Base-by-base conservation (phyloP, 1,139 yeast species). In the Kodamaea alishanica region DNA sequence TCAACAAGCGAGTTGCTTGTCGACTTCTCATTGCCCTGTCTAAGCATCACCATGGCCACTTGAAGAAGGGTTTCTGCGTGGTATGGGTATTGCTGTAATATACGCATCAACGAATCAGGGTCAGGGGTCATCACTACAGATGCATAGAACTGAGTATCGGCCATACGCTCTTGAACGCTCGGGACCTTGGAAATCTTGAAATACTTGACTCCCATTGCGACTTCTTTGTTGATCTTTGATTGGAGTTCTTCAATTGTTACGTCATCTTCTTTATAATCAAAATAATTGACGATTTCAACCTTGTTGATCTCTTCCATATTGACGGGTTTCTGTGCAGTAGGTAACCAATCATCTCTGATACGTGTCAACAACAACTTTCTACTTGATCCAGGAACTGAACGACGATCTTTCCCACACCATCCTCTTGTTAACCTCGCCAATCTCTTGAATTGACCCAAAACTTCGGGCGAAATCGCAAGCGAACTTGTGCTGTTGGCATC, bases 331-430 rank as follows among this genome's bases (percentile, higher is more conserved):
- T 74, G 72, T 12, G 76, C 65, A 0, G 88, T 77, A 1, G 95
- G 95, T 11, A 86, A 60, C 85, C 92, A 87, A 55, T 85, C 94
- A 46, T 85, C 90, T 55, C 84, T 76, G 31, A 88, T 79, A 51
- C 81, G 80, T 0, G 95, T 81, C 42, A 88, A 67, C 8, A 78
- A 67, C 37, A 86, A 61, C 49, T 83, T 83, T 46, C 89, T 70
- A 0, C 81, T 62, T 0, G 87, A 77, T 6, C 94, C 94, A 0
- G 95, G 90, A 5, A 85, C 77, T 8, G 79, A 67, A 37, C 84
- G 63, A 42, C 82, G 78, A 54, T 86, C 95, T 48, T 79, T 77
- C 0, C 95, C 95, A 35, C 89, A 83, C 94, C 95, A 87, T 15
- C 88, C 88, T 49, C 86, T 71, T 1, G 85, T 79, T 24, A 82